Evolutionary conservation across 768 basidiomycete species (phyloP).

Genomic region (Suillus luteus): DNA sequence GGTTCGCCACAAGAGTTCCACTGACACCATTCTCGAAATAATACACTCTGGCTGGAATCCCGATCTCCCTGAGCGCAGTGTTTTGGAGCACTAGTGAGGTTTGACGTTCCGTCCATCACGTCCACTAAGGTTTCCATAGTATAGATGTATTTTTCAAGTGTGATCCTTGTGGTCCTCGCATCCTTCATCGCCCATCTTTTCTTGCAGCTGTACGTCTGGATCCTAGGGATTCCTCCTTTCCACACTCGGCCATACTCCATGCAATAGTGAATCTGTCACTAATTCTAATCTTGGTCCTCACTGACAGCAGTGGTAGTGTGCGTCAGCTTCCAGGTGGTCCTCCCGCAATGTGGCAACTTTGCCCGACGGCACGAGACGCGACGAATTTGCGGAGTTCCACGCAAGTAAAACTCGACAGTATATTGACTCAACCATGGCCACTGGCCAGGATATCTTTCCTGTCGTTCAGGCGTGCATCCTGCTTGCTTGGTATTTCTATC

Average conservation of each 20-base stretch:
- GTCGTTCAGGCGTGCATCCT: conserved; percentile 87
- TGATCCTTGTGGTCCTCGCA: conserved; percentile 84
- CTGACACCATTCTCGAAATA: conserved; percentile 64
- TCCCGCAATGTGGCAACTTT: conserved; percentile 65
- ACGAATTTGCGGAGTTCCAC: conserved; percentile 86
- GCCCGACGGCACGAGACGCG: conserved; percentile 77
- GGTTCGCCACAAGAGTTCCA: conserved; percentile 38
- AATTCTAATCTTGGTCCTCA: conserved; percentile 9
- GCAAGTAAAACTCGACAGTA: conserved; percentile 85
- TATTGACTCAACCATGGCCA: conserved; percentile 90
- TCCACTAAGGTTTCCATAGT: conserved; percentile 40
- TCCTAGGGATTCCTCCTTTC: conserved; percentile 81
- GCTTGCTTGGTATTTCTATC: conserved; percentile 89
- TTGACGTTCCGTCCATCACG: neutral
- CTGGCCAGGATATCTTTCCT: conserved; percentile 81
- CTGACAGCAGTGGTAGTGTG: conserved; percentile 53
- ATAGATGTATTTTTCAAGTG: conserved; percentile 88
- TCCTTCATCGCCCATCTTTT: conserved; percentile 82
- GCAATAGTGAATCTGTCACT: conserved; percentile 65
- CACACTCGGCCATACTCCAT: conserved; percentile 87
- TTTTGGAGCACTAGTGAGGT: conserved; percentile 73
- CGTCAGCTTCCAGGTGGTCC: conserved; percentile 82
- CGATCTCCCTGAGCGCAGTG: conserved; percentile 75
- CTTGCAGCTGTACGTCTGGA: conserved; percentile 77
- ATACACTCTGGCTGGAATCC: conserved; percentile 83